Base-by-base conservation (phyloP, 2,329 filamentous ascomycete species). In the Nemania abortiva region DNA sequence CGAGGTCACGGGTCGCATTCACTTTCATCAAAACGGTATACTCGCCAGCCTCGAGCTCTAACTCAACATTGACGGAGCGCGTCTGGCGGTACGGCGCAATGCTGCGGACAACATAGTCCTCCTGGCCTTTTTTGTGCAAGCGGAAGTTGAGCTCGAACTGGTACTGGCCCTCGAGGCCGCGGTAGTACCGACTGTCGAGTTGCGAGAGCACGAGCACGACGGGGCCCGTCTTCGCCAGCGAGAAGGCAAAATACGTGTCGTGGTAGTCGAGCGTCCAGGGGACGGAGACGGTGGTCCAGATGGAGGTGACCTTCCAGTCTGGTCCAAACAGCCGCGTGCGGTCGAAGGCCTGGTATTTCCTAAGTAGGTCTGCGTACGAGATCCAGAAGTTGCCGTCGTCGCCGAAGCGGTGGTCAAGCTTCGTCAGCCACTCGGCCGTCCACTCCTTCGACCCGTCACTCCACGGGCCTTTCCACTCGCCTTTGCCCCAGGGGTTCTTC, bases 361-460 rank as follows among this genome's bases (percentile, higher is more conserved):
- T 81, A n/a, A 89, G 82, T 11, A 89, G 82, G 72, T 89, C 87
- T 20, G 86, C 82, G 73, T 89, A 89, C 2, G 85, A 83, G 74
- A 88, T 89, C 87, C 87, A 88, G 70, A 88, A 89, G 54, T 85
- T 88, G 27, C 92, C 92, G 73, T 95, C 92, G 72, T 93, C 91
- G 47, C 92, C 92, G 73, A 95, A 95, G 50, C 87, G 89, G 77
- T 95, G 92, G 54, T 87, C 85, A 0, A 96, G 85, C 74, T 91
- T 89, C 68, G 89, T 81, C 80, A 95, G 89, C 88, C 91, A 93
- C 73, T 94, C 90, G 0, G 92, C 85, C 0, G 92, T 95, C 93
- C 93, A 97, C 79, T 95, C 90, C 74, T 93, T 92, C 6, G 91
- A 93, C 0, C 93, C 93, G 76, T 96, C 93, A 3, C 88, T 90